phyloP scores from a whole-genome alignment of 148 eudicot genomes.

The Pouteria glomerata region DNA sequence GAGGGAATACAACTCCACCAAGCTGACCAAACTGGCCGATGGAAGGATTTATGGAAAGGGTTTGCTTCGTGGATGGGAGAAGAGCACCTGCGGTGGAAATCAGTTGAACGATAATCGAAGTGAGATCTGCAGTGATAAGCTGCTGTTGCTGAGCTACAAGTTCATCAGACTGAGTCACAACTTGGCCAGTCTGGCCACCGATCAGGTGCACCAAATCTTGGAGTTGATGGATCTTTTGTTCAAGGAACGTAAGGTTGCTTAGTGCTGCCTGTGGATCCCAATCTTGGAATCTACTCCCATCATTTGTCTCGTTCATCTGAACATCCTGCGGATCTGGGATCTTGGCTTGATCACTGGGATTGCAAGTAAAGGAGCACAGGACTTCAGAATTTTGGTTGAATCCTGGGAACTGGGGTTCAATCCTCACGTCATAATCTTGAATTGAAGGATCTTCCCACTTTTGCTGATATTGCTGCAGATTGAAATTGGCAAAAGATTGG shows the following conservation, averaged over 20 bases:
- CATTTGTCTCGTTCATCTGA: conserved; percentile 34
- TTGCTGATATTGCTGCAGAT: conserved; percentile 34
- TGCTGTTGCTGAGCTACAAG: conserved; percentile 79
- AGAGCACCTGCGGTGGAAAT: conserved; percentile 95
- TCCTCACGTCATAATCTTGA: conserved; percentile 38
- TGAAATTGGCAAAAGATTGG: conserved; percentile 33
- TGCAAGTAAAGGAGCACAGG: conserved; percentile 19
- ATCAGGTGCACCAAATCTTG: conserved; percentile 70
- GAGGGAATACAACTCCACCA: conserved; percentile 23
- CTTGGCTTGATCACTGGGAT: conserved; percentile 26
- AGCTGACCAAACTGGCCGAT: conserved; percentile 33
- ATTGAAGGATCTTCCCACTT: conserved; percentile 58
- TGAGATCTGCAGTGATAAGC: conserved; percentile 82
- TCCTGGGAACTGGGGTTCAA: conserved; percentile 39
- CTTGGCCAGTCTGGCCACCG: conserved; percentile 41
- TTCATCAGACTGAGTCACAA: conserved; percentile 34
- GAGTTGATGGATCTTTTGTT: conserved; percentile 89
- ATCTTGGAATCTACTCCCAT: conserved; percentile 29
- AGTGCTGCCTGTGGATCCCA: conserved; percentile 82
- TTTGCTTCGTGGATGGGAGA: conserved; percentile 71
- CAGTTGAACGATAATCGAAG: conserved; percentile 83
- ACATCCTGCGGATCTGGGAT: conserved; percentile 30
- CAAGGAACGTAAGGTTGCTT: conserved; percentile 71
- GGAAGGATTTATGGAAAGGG: conserved; percentile 37
- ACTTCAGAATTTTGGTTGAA: conserved; percentile 33